Conservation (phyloP, 1,139 yeast genomes). For the Blastobotrys aristatus region DNA sequence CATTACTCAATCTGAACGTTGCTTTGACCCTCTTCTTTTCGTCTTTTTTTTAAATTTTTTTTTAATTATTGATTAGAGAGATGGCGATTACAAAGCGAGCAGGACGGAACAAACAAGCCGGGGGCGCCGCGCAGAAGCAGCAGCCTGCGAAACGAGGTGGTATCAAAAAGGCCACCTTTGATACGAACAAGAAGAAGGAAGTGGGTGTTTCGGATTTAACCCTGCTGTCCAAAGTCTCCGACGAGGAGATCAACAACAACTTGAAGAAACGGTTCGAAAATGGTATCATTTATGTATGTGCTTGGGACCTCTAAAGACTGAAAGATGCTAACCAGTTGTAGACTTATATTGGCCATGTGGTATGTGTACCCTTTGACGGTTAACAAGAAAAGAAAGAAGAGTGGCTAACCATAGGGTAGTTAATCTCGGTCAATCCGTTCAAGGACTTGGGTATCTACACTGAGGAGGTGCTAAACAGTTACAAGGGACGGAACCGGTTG, state of each 20-base stretch:
- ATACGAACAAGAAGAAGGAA: slow-evolving; percentile 82
- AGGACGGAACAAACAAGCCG: slow-evolving; percentile 57
- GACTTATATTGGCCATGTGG: slow-evolving; percentile 39
- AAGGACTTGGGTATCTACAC: slow-evolving; percentile 95
- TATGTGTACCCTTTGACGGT: slow-evolving; percentile 15
- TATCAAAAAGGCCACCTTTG: slow-evolving; percentile 90
- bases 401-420: slow-evolving; percentile 22
- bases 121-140: slow-evolving; percentile 40
- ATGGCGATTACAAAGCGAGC: slow-evolving; percentile 80
- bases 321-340: slow-evolving; percentile 16
- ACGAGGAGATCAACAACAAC: slow-evolving; percentile 90
- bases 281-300: slow-evolving; percentile 83
- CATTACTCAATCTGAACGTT: not conserved
- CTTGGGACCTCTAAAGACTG: not conserved
- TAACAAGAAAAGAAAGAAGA: not conserved
- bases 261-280: slow-evolving; percentile 83
- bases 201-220: slow-evolving; percentile 97
- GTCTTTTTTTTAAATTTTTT: too few relatives aligned
- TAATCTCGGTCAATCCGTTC: slow-evolving; percentile 95
- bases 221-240: slow-evolving; percentile 78
- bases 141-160: slow-evolving; percentile 47
- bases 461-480: slow-evolving; percentile 62
- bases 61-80: not conserved
- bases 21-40: not conserved
- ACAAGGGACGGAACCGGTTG: slow-evolving; percentile 85